Base-by-base conservation (phyloP, 345 rosid genomes). In the Rhizophora mangle region DNA sequence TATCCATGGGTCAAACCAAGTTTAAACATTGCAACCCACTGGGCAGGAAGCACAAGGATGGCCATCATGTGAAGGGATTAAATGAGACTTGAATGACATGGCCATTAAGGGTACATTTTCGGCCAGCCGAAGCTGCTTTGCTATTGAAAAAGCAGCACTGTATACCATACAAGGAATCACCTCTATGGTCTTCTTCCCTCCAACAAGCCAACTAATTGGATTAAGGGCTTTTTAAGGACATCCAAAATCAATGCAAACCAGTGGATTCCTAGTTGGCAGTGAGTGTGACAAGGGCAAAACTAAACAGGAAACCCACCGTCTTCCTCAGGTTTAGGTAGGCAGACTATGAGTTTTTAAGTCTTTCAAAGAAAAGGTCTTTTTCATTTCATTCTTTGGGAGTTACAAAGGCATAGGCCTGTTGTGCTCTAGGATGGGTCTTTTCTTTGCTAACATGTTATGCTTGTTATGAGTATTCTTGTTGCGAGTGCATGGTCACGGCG, bases 171-270 rank as follows among this genome's bases (percentile, higher is more conserved):
- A 52, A 58, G 65, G 82, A 39, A 77, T 72, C 52, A 52, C 64
- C 71, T 72, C 73, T 68, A 21, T 69, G 34, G 72, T 57, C 29
- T 76, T 64, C 62, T 71, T 71, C 69, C 59, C 61, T 74, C 60
- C 65, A 71, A 64, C 61, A 37, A 65, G 63, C 58, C 53, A 37
- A 68, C 13, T n/a, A 64, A 64, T 21, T 49, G 63, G 63, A 24
- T 36, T 22, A 22, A 60, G 24, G 53, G 24, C 20, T 37, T 70
- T 68, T 68, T 47, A 46, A 56, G 47, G 62, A 62, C 10, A 32
- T 26, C 18, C n/a, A 6, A 34, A 49, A 37, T 65, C 22, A 70
- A 76, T 66, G 63, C 60, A 62, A 60, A 20, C 59, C 34, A 46
- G 31, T 32, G 65, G 29, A 49, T 9, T 56, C 30, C 31, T n/a